Base-by-base conservation (phyloP, 164 flowering plant species). In the Kingdonia uniflora region DNA sequence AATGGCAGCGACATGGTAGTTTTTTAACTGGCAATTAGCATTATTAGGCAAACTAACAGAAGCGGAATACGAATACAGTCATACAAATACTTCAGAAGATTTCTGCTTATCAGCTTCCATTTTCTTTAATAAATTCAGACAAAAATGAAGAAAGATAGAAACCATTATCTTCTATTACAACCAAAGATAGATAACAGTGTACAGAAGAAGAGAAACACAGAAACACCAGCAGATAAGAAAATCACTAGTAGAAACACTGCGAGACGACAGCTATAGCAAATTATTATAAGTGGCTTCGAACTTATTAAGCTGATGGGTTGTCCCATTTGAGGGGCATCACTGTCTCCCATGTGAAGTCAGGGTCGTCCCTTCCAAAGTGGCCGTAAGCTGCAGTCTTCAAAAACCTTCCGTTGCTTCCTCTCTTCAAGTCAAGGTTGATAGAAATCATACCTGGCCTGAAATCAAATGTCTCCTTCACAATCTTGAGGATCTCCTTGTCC, bases 361-460 rank as follows among this genome's bases (percentile, higher is more conserved):
- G 35, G 59, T 78, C 82, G 38, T 78, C 78, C 51, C 82, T 71
- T 11, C 82, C 82, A 49, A 78, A 78, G 42, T 78, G 80, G 6
- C 82, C 82, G 47, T 78, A 78, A 13, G 82, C 82, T 20, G 82
- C 82, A 14, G 82, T 75, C 77, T 78, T 78, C 82, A 72, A 69
- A 61, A 73, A 78, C 76, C 82, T 73, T 49, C 60, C 62, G 46
- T 66, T 71, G 33, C 75, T 75, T 12, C 80, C 80, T 54, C 77
- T 73, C 68, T 70, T 73, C 17, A 76, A 71, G 59, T 76, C 78
- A 21, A 76, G 76, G 56, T 69, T 66, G 54, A 71, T 76, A 24
- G 76, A 15, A 47, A 78, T 78, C 83, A 78, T 76, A 1, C 80
- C 83, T 1, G 83, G 83, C 56, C 83, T 65, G 64, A 78, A 75